Evolutionary conservation across 2,329 filamentous ascomycete species (phyloP), one percentile per base, ranked within the genome.

Genomic region (Cladosporium colombiae): DNA sequence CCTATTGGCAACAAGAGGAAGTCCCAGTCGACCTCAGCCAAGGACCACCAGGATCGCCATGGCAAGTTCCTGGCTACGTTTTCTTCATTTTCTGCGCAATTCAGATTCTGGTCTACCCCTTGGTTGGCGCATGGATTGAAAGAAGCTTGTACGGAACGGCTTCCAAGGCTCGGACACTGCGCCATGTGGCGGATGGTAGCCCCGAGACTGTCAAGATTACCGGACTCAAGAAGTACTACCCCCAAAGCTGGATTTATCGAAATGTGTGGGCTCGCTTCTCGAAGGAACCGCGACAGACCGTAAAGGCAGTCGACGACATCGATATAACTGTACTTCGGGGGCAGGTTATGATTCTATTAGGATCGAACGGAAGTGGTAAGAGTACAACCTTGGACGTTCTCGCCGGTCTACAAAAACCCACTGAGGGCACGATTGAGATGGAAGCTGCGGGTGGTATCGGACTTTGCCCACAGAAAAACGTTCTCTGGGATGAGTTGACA

Each of bases 401-500:
- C 69, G 91, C 92, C 13, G 93, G 93, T 3, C 85, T 94, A 60
- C 92, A 89, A 71, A 90, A 86, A 53, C 83, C 94, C 25, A 92
- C 91, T 0, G 87, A 85, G 66, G 93, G 93, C 2, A 83, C 84
- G 3, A 95, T 97, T 70, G 86, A 86, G 27, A 89, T 97, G 55
- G 89, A 93, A 69, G 89, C 89, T 0, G 89, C 87, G 11, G 91
- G 91, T 11, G 92, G 91, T 0, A 84, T 97, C 23, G 93, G 93
- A 16, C 88, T 96, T 50, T 94, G 92, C 65, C 93, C 93, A 0
- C 93, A 97, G 76, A 93, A 94, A 81, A 97, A 97, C 72, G 93
- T 97, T 6, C 84, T 97, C 35, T 97, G 93, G 93, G 90, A 94
- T 71, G 89, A 93, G 66, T 80, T 97, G 64, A 96, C 91, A 0